Evolutionary conservation across 2,329 filamentous ascomycete species (phyloP).

Genomic region (Penicillium frequentans): DNA sequence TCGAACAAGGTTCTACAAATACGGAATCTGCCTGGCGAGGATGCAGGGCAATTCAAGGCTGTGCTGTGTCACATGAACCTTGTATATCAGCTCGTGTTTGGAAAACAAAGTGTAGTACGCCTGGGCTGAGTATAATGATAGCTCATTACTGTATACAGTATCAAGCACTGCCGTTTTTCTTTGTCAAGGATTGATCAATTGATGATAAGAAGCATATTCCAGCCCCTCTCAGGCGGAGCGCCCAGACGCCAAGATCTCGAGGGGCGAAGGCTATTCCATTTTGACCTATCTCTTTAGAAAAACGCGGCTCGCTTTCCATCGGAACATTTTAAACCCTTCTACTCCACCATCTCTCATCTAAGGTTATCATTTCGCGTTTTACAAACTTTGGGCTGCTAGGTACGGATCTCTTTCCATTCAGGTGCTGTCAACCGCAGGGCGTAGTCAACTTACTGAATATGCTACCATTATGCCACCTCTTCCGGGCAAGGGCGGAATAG

Average conservation of each 20-base stretch:
- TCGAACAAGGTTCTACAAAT: neutral
- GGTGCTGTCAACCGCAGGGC: neutral
- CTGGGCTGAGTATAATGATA: neutral
- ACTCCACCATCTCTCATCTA: neutral
- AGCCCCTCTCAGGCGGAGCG: slow-evolving; percentile 1
- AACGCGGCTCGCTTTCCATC: slow-evolving; percentile 12
- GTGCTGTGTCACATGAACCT: neutral
- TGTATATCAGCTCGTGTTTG: neutral
- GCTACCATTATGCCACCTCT: neutral
- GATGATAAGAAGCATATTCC: slow-evolving; percentile 5
- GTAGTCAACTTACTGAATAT: neutral
- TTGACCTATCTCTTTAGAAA: neutral
- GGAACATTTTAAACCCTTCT: neutral
- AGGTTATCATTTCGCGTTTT: neutral
- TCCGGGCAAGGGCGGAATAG: neutral
- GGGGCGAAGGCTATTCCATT: slow-evolving; percentile 7
- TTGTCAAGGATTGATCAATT: slow-evolving; percentile 6
- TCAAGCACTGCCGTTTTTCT: neutral
- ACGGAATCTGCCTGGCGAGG: neutral
- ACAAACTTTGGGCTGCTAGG: neutral
- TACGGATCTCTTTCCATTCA: neutral
- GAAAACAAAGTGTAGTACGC: neutral
- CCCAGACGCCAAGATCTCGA: slow-evolving; percentile 13
- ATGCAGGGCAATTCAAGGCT: neutral
- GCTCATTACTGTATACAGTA: slow-evolving; percentile 10